phyloP scores from a whole-genome alignment of 202 grass and related monocot species.

The Setaria italica region DNA sequence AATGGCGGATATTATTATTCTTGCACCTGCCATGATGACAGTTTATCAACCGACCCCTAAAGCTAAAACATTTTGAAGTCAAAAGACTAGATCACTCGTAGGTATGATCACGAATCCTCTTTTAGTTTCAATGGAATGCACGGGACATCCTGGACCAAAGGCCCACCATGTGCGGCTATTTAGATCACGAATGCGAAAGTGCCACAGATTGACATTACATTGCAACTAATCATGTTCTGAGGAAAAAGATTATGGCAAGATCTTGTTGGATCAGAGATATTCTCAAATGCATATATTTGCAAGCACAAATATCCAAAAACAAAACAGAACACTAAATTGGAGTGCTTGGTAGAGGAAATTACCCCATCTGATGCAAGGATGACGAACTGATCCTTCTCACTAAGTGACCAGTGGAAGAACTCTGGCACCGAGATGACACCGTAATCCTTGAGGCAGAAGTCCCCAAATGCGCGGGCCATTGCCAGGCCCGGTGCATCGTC shows the following conservation, averaged over 20 bases:
- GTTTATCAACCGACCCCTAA: constrained; percentile 50
- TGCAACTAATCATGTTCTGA: constrained; percentile 48
- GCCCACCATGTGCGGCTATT: constrained; percentile 57
- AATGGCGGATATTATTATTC: constrained; percentile 34
- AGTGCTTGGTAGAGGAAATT: constrained; percentile 42
- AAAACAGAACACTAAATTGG: neutral
- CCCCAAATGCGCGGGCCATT: constrained; percentile 95
- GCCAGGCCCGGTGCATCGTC: constrained; percentile 92
- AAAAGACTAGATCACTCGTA: constrained; percentile 49
- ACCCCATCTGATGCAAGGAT: constrained; percentile 97
- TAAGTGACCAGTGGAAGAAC: constrained; percentile 86
- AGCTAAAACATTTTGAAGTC: constrained; percentile 49
- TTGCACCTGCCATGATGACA: constrained; percentile 55
- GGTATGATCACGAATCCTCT: constrained; percentile 36
- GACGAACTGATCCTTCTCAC: constrained; percentile 80
- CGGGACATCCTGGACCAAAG: constrained; percentile 41
- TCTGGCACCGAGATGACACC: constrained; percentile 97
- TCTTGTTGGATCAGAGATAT: constrained; percentile 41
- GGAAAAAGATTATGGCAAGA: constrained; percentile 38
- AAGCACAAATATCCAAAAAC: constrained; percentile 22
- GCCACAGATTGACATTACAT: constrained; percentile 55
- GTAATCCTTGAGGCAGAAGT: constrained; percentile 99
- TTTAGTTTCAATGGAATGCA: constrained; percentile 44
- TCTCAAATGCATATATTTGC: constrained; percentile 16
- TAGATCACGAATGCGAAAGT: constrained; percentile 47